Evolutionary conservation across 768 basidiomycete genomes (phyloP), one percentile per base, ranked within the genome.

Genomic region (Leccinum pellstonianum): DNA sequence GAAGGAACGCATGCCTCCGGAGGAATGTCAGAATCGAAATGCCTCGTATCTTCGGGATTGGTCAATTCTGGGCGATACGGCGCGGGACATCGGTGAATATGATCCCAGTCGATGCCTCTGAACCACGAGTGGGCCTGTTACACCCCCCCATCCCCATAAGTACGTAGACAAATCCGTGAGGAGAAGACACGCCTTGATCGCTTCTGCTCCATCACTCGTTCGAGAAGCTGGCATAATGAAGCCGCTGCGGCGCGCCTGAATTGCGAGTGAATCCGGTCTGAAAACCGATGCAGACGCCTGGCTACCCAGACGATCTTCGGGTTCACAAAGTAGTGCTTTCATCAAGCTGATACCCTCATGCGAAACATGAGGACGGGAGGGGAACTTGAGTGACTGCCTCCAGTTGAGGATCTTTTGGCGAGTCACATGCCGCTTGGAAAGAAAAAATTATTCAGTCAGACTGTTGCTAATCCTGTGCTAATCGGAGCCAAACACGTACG

Each of bases 401-500:
- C 95, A 98, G 77, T 95, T 95, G 68, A 98, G 79, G 74, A 98
- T 98, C 80, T 96, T 98, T 79, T 97, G 93, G 61, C 95, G 83
- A 56, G 95, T 98, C 69, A 93, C 86, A 76, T 96, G 95, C 29
- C 96, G 85, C 91, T 93, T 23, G 67, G 12, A 64, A 62, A 62
- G 41, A 43, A 56, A 49, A 47, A 57, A 46, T 35, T 48, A 48
- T 57, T 14, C 47, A 53, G 52, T 57, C 63, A 66, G 64, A 29
- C 37, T 23, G 61, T 48, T 62, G 51, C 66, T 54, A 64, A 61
- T 58, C 60, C 58, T 65, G 68, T 64, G 65, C 62, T 62, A 43
- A 59, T 62, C 62, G 51, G 61, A 55, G 37, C 59, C 63, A 65
- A 55, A 66, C 62, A 64, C 86, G 73, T 70, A 94, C 93, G 68